phyloP scores from a whole-genome alignment of 805 yeast species.

The Barnettozyma californica region DNA sequence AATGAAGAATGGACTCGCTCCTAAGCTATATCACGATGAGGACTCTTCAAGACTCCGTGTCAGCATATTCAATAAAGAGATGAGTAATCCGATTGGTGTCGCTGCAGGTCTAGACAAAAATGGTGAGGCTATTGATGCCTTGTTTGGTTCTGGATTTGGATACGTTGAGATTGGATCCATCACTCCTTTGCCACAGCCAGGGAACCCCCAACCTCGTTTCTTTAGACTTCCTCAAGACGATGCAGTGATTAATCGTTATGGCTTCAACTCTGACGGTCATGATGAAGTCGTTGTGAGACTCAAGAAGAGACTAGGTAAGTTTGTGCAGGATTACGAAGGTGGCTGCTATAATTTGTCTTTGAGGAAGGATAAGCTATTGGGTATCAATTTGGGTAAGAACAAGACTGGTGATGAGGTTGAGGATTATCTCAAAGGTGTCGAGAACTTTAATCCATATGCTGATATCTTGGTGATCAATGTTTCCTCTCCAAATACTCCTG shows the following conservation, averaged over 20 bases:
- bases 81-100: conserved; percentile 79
- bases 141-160: conserved; percentile 75
- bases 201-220: conserved; percentile 90
- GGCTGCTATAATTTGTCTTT: conserved; percentile 40
- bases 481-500: conserved; percentile 95
- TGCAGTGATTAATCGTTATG: conserved; percentile 92
- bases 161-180: conserved; percentile 92
- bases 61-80: conserved; percentile 54
- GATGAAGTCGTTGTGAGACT: conserved; percentile 64
- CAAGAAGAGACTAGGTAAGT: conserved; percentile 52
- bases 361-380: conserved; percentile 61
- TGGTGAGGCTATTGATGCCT: conserved; percentile 83
- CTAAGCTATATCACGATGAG: conserved; percentile 50
- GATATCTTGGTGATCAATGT: conserved; percentile 89
- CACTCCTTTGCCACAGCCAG: conserved; percentile 90
- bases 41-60: conserved; percentile 51
- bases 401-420: conserved; percentile 85
- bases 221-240: conserved; percentile 80
- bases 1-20: conserved; percentile 65
- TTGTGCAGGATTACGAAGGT: conserved; percentile 22
- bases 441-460: conserved; percentile 73
- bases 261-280: conserved; percentile 91
- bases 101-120: conserved; percentile 97
- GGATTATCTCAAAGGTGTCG: conserved; percentile 84
- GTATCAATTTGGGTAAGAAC: conserved; percentile 86